Evolutionary conservation across 257 asterid genomes (phyloP).

Genomic region (Echites panduratus): DNA sequence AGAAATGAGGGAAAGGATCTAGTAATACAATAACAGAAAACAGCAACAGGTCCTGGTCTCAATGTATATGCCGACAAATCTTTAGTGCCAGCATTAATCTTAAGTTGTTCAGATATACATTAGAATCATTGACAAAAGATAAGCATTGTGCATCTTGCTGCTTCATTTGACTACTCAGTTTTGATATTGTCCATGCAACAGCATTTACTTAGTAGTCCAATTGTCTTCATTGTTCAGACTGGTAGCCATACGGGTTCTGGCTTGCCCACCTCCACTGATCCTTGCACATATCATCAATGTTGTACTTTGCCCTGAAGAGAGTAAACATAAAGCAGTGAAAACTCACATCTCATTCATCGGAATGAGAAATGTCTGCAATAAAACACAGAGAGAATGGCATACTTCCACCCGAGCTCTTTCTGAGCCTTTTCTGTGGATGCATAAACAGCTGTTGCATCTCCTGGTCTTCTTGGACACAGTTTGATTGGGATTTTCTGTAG

Average conservation of each 20-base stretch:
- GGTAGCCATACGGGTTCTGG: slow-evolving; percentile 74
- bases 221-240: slow-evolving; percentile 27
- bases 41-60: background rate
- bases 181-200: background rate
- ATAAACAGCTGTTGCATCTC: slow-evolving; percentile 93
- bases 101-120: background rate
- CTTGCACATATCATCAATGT: slow-evolving; percentile 84
- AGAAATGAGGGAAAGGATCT: background rate
- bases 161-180: background rate
- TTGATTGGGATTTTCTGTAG: slow-evolving; percentile 68
- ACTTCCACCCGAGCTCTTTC: slow-evolving; percentile 93
- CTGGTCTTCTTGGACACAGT: slow-evolving; percentile 80
- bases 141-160: background rate
- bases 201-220: background rate
- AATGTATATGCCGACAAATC: background rate
- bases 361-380: background rate
- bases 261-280: slow-evolving; percentile 98
- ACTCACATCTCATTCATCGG: background rate
- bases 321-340: background rate
- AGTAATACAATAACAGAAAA: background rate
- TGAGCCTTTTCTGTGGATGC: slow-evolving; percentile 79
- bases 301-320: slow-evolving; percentile 76
- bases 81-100: background rate
- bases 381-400: slow-evolving; percentile 22
- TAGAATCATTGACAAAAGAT: background rate